Percentiles rank a stretch among this genome's conserved stretches.
phyloP scores from a whole-genome alignment of 148 eudicot genomes.

The Nepenthes gracilis region DNA sequence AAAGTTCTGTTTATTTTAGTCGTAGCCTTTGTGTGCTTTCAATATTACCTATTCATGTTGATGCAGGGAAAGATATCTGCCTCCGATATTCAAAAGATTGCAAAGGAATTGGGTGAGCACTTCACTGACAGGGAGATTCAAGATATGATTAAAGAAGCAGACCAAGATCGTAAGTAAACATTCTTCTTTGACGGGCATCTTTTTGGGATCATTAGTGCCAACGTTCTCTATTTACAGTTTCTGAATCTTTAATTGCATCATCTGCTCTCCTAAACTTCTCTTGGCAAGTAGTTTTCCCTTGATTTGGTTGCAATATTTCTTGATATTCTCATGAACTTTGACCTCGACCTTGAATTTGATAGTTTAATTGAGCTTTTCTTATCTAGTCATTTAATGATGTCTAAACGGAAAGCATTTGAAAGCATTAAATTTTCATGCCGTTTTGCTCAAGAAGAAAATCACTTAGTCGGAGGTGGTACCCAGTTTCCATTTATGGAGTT shows the following conservation, averaged over 20 bases:
- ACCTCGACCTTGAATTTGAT: too few species aligned
- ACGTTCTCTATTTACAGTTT: too few species aligned
- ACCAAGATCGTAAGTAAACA: conserved; percentile 4
- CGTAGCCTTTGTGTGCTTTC: conserved; percentile 1
- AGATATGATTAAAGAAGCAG: conserved; percentile 9
- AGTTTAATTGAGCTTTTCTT: too few species aligned
- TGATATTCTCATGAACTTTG: neutral
- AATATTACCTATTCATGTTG: neutral
- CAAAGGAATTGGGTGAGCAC: conserved; percentile 6
- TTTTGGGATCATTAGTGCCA: neutral
- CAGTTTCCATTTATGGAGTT: too few species aligned
- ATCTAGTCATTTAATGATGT: too few species aligned
- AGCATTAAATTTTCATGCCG: too few species aligned
- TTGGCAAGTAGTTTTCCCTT: neutral
- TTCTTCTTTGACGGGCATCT: neutral
- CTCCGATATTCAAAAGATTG: conserved; percentile 4
- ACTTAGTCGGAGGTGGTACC: too few species aligned
- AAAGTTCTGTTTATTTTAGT: neutral
- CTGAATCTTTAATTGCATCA: too few species aligned
- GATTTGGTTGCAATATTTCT: neutral
- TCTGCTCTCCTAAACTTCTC: too few species aligned
- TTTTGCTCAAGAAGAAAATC: too few species aligned
- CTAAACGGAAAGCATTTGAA: too few species aligned
- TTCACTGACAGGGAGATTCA: conserved; percentile 4
- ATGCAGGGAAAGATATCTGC: conserved; percentile 13